Base-by-base conservation (phyloP, 345 rosid species). In the Camelina neglecta region DNA sequence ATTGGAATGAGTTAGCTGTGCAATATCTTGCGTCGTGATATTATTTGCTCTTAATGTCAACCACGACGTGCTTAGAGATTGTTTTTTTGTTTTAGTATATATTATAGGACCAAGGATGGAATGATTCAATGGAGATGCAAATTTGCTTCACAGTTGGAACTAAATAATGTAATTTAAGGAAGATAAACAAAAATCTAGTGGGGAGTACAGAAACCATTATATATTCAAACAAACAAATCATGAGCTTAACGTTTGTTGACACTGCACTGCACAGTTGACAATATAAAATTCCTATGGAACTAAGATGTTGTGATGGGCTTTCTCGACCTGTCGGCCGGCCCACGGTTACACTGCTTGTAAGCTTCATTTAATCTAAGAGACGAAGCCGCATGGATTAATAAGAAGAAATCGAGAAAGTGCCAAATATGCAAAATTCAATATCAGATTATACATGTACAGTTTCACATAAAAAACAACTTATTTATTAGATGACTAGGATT, bases 11-110 rank as follows among this genome's bases (percentile, higher is more conserved):
- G 55, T 69, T 26, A 44, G 75, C 60, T 70, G 71, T 63, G 60
- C 51, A 70, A 55, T 55, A 56, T 70, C 71, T 63, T 21, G 70
- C 50, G 62, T 44, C 80, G 50, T 70, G 54, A 45, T 70, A 64
- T 38, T 23, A 70, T 70, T 70, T 72, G 71, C 36, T 70, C 66
- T 56, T 38, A 48, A 76, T 76, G 80, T 76, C 80, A 76, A 76
- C 80, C 60, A 56, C 45, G 49, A 56, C 75, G 71, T 76, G 80
- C 75, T 20, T 2, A 9, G 11, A 20, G 2, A 36, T 41, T 12
- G 24, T 47, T 65, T 39, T 50, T 50, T 75, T 35, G 18, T 20
- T 35, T 44, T 45, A 33, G 45, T 9, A 48, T n/a, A 35, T 55
- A 5, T 5, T 53, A 54, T 54, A 29, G 26, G 29, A 41, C 45